Percentiles rank a stretch among this genome's conserved stretches.
These are phyloP conservation scores for Microstegium vimineum DNA, from an alignment of 176 grass and related monocot genomes.

Conservation along the genomic window DNA sequence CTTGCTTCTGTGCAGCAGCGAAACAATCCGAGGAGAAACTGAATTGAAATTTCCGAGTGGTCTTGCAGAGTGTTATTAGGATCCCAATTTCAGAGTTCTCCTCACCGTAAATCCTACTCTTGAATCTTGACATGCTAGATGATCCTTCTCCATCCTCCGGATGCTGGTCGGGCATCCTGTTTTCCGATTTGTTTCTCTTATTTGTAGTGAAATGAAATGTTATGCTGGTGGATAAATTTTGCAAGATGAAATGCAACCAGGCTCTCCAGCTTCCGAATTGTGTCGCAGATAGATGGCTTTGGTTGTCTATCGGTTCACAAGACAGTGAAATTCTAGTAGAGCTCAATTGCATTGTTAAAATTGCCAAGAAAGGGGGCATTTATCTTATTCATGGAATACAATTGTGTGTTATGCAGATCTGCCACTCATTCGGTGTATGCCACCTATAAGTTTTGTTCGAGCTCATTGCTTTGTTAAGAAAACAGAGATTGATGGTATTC, in stretches of 20 bases:
- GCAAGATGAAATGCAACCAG: background rate
- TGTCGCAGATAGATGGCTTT: background rate
- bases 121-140: slow-evolving; percentile 33
- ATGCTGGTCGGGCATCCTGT: no score
- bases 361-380: background rate
- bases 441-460: no score
- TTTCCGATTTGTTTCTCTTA: background rate
- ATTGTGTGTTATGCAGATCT: background rate
- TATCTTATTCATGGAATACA: background rate
- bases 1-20: slow-evolving; percentile 13
- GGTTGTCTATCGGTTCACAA: background rate
- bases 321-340: background rate
- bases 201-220: slow-evolving; percentile 3
- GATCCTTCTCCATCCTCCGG: slow-evolving; percentile 4
- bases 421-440: no score
- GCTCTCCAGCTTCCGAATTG: background rate
- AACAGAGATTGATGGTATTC: no score
- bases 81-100: slow-evolving; percentile 20
- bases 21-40: slow-evolving; percentile 8
- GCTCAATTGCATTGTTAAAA: background rate
- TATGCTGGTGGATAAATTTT: slow-evolving; percentile 10
- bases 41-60: background rate
- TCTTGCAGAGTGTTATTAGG: background rate
- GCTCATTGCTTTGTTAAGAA: no score
- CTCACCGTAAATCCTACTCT: slow-evolving; percentile 38